These are phyloP conservation scores for Cutaneotrichosporon cutaneum DNA, from an alignment of 1,284 basidiomycete genomes.

Conservation along the genomic window DNA sequence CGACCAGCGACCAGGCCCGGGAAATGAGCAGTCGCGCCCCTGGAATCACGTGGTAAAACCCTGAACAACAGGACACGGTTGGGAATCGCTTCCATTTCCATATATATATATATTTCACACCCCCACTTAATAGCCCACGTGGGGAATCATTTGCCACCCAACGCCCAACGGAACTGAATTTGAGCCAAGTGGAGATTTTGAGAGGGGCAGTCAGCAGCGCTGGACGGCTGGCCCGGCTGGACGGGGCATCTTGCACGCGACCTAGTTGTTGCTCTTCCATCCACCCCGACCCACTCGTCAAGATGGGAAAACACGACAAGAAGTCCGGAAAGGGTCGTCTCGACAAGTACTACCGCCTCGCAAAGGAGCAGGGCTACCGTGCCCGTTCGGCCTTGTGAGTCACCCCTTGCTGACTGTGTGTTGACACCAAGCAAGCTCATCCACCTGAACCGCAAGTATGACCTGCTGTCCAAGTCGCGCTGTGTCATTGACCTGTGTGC, in stretches of 20 bases:
- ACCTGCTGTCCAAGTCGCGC: constrained; percentile 83
- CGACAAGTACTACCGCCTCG: constrained; percentile 85
- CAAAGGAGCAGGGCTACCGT: constrained; percentile 92
- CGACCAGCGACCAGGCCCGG: neutral
- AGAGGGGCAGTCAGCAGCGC: neutral
- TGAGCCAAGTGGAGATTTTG: constrained; percentile 19
- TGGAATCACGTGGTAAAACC: neutral
- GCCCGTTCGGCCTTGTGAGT: constrained; percentile 90
- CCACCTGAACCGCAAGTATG: constrained; percentile 97
- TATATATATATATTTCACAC: neutral
- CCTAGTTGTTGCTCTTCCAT: neutral
- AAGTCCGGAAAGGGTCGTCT: constrained; percentile 77
- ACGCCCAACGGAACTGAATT: neutral
- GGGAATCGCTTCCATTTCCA: neutral
- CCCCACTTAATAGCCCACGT: neutral
- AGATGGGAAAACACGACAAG: constrained; percentile 56
- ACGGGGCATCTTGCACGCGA: neutral
- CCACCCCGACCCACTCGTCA: neutral
- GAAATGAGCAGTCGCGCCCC: constrained; percentile 3
- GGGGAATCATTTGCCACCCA: constrained; percentile 14
- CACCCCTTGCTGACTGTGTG: neutral
- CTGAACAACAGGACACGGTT: neutral
- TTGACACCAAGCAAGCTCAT: constrained; percentile 72
- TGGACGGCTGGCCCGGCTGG: neutral
- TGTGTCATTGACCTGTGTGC: constrained; percentile 99